A percentile compares a stretch with the other conserved stretches of the same genome.
phyloP scores from a whole-genome alignment of 805 yeast genomes.

The Ogataea trehaloabstinens region DNA sequence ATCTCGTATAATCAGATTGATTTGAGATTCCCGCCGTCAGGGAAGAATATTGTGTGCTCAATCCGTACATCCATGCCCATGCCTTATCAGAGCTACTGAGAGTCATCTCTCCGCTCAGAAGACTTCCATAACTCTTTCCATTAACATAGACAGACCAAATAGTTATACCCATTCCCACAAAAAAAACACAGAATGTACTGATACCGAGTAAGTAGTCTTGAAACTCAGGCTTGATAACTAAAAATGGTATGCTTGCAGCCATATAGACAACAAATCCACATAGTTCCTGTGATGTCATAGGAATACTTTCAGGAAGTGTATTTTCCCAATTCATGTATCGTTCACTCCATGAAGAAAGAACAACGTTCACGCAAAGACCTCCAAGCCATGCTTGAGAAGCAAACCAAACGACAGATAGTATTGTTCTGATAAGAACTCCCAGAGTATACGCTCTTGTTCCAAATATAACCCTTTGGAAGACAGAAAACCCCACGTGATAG shows the following conservation, averaged over 20 bases:
- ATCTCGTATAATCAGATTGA: constrained; percentile 3
- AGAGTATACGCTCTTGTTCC: constrained; percentile 46
- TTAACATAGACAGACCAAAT: constrained; percentile 28
- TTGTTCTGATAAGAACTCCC: constrained; percentile 42
- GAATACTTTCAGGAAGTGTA: constrained; percentile 36
- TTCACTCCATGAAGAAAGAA: constrained; percentile 38
- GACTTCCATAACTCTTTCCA: constrained; percentile 32
- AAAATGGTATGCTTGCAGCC: constrained; percentile 39
- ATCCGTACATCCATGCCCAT: constrained; percentile 11
- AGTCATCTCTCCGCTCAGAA: constrained; percentile 6
- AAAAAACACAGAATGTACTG: background rate
- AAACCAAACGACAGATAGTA: constrained; percentile 46
- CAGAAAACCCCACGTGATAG: constrained; percentile 51
- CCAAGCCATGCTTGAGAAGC: constrained; percentile 47
- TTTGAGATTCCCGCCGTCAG: background rate
- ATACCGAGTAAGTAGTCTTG: constrained; percentile 5
- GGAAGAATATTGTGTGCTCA: background rate
- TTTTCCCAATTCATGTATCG: constrained; percentile 38
- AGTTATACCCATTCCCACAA: constrained; percentile 28
- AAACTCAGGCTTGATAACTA: constrained; percentile 42
- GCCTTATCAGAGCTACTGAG: constrained; percentile 9
- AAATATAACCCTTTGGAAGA: constrained; percentile 42
- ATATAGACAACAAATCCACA: constrained; percentile 46
- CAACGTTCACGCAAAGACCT: constrained; percentile 39
- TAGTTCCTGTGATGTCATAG: constrained; percentile 41